Conservation (phyloP, 306 rosid genomes). For the Neltuma alba region DNA sequence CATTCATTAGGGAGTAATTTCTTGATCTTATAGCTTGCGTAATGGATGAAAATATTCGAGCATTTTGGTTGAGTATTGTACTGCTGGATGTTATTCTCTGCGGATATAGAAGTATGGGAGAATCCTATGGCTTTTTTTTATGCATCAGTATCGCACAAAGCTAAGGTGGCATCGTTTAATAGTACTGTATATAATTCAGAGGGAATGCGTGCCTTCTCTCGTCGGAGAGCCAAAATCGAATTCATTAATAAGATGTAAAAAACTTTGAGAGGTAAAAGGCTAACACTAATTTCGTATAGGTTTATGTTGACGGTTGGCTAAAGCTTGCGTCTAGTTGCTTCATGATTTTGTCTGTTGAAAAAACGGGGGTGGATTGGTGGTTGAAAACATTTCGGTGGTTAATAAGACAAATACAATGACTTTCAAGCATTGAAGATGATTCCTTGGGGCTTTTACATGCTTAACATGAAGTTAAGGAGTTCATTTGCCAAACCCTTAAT, state of each 20-base stretch:
- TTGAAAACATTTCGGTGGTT: background rate
- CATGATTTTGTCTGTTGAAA: background rate
- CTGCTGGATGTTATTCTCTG: background rate
- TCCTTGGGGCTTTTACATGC: background rate
- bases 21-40: background rate
- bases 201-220: constrained; percentile 7
- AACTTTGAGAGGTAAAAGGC: background rate
- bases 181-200: background rate
- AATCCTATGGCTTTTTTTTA: no score
- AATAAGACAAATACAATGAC: background rate
- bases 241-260: constrained; percentile 3
- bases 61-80: background rate
- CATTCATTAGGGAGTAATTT: background rate
- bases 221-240: background rate
- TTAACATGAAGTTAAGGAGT: background rate
- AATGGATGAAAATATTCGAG: background rate
- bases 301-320: constrained; percentile 10
- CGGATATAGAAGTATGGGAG: background rate
- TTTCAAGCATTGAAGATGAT: background rate
- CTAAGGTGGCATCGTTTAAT: constrained; percentile 4
- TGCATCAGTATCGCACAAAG: background rate
- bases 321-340: constrained; percentile 15
- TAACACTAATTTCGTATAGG: background rate
- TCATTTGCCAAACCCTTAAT: background rate
- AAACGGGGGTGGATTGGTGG: background rate